Conservation (phyloP, 257 asterid genomes). For the Pogostemon cablin region DNA sequence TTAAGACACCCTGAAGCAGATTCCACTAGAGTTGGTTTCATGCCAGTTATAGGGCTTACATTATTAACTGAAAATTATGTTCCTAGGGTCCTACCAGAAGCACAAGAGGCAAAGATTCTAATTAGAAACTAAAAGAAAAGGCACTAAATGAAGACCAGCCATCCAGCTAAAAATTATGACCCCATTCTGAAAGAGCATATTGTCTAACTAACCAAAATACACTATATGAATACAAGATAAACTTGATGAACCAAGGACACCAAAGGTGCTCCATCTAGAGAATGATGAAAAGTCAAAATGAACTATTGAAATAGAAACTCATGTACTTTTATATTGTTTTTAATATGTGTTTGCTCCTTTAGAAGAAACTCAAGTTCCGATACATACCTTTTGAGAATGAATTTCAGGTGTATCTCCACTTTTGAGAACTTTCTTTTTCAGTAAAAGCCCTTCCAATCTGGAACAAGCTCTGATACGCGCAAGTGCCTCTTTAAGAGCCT, state of each 20-base stretch:
- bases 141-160: not conserved
- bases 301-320: constrained; percentile 4
- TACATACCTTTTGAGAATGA: constrained; percentile 82
- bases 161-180: not conserved
- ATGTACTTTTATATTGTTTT: constrained; percentile 38
- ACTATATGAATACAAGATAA: not conserved
- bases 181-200: not conserved
- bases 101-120: not conserved
- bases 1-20: constrained; percentile 23
- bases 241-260: constrained; percentile 16
- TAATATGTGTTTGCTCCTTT: constrained; percentile 47
- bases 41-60: constrained; percentile 23
- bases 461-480: constrained; percentile 86
- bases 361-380: constrained; percentile 22
- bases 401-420: constrained; percentile 79
- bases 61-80: constrained; percentile 18
- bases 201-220: not conserved
- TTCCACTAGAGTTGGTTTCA: not conserved
- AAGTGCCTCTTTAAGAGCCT: constrained; percentile 86
- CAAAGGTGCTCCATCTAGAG: not conserved
- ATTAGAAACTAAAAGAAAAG: constrained; percentile 9
- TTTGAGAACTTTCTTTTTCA: constrained; percentile 76
- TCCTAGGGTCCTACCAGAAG: constrained; percentile 22
- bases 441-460: constrained; percentile 76
- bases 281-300: constrained; percentile 13